Evolutionary conservation across 2,329 filamentous ascomycete genomes (phyloP), one percentile per base, ranked within the genome.

Genomic region (Calonectria ilicicola): DNA sequence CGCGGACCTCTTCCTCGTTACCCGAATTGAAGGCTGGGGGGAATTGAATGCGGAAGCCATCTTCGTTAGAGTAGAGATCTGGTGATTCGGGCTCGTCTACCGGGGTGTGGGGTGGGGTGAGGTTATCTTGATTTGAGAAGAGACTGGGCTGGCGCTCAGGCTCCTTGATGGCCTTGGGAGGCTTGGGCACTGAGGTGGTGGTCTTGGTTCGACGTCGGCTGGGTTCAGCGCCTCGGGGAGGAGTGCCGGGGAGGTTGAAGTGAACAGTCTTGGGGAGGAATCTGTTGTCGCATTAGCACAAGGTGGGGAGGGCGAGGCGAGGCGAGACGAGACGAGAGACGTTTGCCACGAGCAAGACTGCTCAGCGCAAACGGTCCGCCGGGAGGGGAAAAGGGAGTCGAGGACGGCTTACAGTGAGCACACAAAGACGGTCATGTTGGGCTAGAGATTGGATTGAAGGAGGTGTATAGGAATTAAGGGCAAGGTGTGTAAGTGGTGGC

Each of bases 251-350:
- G 69, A 94, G 88, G 78, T 93, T 92, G 83, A 98, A 98, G 83
- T 98, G 93, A 80, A 98, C 89, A 47, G 96, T 98, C 83, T 98
- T 96, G 40, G 96, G 96, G 42, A 98, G 90, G 82, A 98, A 98
- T 70, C 96, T 98, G 81, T 76, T 56, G 49, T 73, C 44, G 65
- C 53, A 63, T 79, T 70, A 76, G 74, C 64, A 23, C n/a, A 15
- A 35, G 70, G 64, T 60, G 67, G 69, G 49, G 29, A 10, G 19
- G 7, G 19, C n/a, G n/a, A n/a, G n/a, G n/a, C n/a, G n/a, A 53
- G 58, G 38, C 64, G 73, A 23, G 42, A 60, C 67, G 68, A 65
- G 51, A 72, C 70, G 65, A 56, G 58, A 58, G 69, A 76, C 60
- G 69, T 74, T 70, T 60, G 77, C 69, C 56, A 67, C 51, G 35